Base-by-base conservation (phyloP, 495 filamentous ascomycete species). In the Podospora sp. region DNA sequence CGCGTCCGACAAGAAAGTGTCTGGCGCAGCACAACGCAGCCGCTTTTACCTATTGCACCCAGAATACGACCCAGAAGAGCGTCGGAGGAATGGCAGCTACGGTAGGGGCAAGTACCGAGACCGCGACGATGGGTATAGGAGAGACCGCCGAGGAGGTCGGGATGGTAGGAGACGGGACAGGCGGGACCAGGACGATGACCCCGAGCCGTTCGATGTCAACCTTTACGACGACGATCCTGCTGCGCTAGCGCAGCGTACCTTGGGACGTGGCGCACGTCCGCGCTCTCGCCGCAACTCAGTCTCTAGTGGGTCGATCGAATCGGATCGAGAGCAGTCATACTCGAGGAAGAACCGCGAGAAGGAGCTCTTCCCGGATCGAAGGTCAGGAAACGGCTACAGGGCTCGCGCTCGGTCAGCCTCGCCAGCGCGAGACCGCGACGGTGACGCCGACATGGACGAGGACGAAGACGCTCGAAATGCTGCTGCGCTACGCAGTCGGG, bases 21-120 rank as follows among this genome's bases (percentile, higher is more conserved):
- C 84, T 18, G 88, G 90, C 46, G 93, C 95, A 0, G 83, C 91
- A 16, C 87, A 92, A 60, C 83, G 89, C 35, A 97, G 95, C 76
- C 83, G 92, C 18, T 98, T 93, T 78, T 99, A 98, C 74, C 86
- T 97, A 9, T 84, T 95, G 72, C 89, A 99, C 71, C 93, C 93
- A 0, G 89, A 96, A 68, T 88, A 93, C 72, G 93, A 97, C 72
- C 93, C 91, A 1, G 86, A 89, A 51, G 92, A 96, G 76, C 84
- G 87, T 52, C 80, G 88, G 66, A 83, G 81, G 51, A 76, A 77
- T 56, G 74, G 73, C 53, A 81, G 86, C 50, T 73, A 70, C 22
- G 50, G 36, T 24, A 71, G 79, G 55, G 81, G 83, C 49, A 82
- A 79, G 61, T 85, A 87, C 63, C 81, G 86, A 60, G 86, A 86